Evolutionary conservation across 176 grass and related monocot species (phyloP).

Genomic region (Zoysia japonica): DNA sequence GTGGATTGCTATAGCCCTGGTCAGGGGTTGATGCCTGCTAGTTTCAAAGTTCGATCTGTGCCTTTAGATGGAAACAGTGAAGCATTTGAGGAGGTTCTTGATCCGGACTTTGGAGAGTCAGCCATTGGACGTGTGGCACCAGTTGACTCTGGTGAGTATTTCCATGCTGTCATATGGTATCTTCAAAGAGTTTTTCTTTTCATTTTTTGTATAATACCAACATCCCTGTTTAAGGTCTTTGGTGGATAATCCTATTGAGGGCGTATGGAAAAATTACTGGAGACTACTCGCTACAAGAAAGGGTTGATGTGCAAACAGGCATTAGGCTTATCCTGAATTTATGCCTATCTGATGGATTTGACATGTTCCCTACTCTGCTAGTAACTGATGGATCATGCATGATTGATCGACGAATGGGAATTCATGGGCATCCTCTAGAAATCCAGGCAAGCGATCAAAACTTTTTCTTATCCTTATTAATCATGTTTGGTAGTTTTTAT

Average conservation of each 20-base stretch:
- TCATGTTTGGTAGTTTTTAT: not conserved
- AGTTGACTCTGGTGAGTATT: slow-evolving; percentile 87
- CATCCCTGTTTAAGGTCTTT: slow-evolving; percentile 59
- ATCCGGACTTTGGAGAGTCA: slow-evolving; percentile 94
- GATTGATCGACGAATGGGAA: slow-evolving; percentile 97
- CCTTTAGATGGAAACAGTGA: slow-evolving; percentile 94
- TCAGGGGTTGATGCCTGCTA: slow-evolving; percentile 95
- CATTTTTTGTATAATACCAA: slow-evolving; percentile 8
- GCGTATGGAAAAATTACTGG: slow-evolving; percentile 97
- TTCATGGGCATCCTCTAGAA: slow-evolving; percentile 98
- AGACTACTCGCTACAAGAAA: slow-evolving; percentile 87
- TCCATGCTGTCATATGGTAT: slow-evolving; percentile 1
- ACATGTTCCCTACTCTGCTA: slow-evolving; percentile 91
- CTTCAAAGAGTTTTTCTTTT: slow-evolving; percentile 7
- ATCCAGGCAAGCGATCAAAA: slow-evolving; percentile 67
- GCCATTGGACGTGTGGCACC: slow-evolving; percentile 96
- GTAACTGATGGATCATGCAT: slow-evolving; percentile 98
- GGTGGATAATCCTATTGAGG: slow-evolving; percentile 94
- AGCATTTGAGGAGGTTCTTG: slow-evolving; percentile 94
- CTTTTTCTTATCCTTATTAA: slow-evolving; percentile 15
- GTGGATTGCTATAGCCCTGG: slow-evolving; percentile 96
- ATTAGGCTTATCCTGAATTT: slow-evolving; percentile 89
- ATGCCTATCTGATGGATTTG: slow-evolving; percentile 96
- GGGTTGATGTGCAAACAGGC: slow-evolving; percentile 93
- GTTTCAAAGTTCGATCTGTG: slow-evolving; percentile 95